Conservation (phyloP, 495 filamentous ascomycete genomes). For the Letharia columbiana region DNA sequence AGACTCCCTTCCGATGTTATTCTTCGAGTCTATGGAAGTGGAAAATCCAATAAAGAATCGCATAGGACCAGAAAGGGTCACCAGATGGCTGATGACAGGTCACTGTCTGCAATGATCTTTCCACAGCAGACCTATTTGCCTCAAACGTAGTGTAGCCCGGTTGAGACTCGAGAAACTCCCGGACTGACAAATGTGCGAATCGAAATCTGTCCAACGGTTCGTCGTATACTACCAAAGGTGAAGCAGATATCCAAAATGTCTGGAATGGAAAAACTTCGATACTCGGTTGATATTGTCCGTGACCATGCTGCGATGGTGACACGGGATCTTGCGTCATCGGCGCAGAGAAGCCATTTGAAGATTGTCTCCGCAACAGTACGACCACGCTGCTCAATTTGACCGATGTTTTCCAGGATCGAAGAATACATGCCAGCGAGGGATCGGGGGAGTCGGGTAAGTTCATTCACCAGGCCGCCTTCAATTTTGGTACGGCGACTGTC, state of each 20-base stretch:
- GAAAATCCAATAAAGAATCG: not conserved
- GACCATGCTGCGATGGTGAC: not conserved
- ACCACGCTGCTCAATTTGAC: not conserved
- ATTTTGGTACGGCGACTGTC: not conserved
- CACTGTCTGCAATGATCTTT: not conserved
- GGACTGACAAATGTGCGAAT: slow-evolving; percentile 27
- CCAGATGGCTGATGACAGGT: not conserved
- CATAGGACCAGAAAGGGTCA: not conserved
- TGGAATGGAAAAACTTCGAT: not conserved
- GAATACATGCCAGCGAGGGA: not conserved
- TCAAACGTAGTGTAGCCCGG: not conserved
- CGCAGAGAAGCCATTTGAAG: not conserved
- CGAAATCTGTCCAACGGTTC: slow-evolving; percentile 19
- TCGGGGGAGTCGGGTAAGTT: not conserved
- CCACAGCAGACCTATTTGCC: not conserved
- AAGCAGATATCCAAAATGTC: not conserved
- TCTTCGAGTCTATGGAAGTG: not conserved
- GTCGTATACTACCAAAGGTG: slow-evolving; percentile 13
- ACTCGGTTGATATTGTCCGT: not conserved
- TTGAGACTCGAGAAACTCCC: slow-evolving; percentile 17
- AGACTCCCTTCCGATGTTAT: not conserved
- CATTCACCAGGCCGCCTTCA: not conserved
- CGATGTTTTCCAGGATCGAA: not conserved
- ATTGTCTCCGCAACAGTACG: not conserved
- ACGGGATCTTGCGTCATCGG: not conserved